These are phyloP conservation scores for Oryza australiensis DNA, from an alignment of 176 grass and related monocot genomes.

Conservation along the genomic window DNA sequence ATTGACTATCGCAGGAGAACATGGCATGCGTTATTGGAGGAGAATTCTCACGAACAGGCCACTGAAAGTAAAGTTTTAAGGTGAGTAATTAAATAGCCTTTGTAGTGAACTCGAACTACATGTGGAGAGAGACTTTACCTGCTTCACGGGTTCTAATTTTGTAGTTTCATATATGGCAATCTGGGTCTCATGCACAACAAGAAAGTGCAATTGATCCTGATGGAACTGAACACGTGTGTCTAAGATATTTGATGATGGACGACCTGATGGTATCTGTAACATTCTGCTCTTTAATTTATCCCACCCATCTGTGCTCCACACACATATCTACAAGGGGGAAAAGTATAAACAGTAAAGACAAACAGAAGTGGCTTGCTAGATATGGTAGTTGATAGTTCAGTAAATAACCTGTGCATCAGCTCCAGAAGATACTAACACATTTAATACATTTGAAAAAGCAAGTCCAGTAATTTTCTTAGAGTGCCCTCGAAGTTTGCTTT, in stretches of 20 bases:
- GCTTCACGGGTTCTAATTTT: constrained; percentile 83
- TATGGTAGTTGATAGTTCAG: constrained; percentile 30
- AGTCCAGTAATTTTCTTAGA: constrained; percentile 99
- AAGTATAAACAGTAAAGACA: constrained; percentile 14
- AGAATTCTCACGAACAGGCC: constrained; percentile 78
- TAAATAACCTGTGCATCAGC: constrained; percentile 92
- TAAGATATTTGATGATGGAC: constrained; percentile 64
- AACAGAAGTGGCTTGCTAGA: background rate
- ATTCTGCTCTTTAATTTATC: constrained; percentile 83
- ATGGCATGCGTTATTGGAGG: constrained; percentile 93
- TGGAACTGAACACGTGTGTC: constrained; percentile 97
- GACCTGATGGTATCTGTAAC: constrained; percentile 73
- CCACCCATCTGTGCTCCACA: constrained; percentile 95
- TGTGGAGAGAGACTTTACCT: constrained; percentile 37
- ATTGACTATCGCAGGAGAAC: constrained; percentile 98
- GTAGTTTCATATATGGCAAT: constrained; percentile 91
- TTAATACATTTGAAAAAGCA: constrained; percentile 89
- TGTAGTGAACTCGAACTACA: background rate
- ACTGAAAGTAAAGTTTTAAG: constrained; percentile 54
- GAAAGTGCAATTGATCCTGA: constrained; percentile 93
- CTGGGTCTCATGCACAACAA: constrained; percentile 97
- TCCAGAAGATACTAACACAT: constrained; percentile 91
- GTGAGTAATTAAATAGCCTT: constrained; percentile 31
- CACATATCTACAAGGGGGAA: constrained; percentile 69
- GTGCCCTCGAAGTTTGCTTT: constrained; percentile 96